Evolutionary conservation across 305 asterid genomes (phyloP), one percentile per base, ranked within the genome.

Genomic region (Fraxinus angustifolia): DNA sequence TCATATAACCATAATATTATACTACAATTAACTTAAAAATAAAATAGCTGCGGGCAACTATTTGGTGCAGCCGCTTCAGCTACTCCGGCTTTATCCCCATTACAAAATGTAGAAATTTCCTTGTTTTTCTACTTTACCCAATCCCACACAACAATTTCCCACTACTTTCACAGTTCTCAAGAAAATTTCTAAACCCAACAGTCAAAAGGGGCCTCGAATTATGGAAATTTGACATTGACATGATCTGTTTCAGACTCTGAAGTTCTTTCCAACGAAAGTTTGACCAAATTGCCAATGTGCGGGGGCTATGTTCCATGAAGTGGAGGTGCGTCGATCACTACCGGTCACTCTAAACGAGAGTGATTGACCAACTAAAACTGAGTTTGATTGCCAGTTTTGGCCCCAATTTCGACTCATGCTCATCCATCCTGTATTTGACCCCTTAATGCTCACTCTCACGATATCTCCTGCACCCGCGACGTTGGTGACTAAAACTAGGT

Each of bases 381-480:
- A 78, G 79, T 87, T 92, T 0, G 97, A 84, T 82, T 94, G 93
- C 97, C 97, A 94, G 36, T 94, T 94, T 38, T 94, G 98, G 3
- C 98, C 98, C 98, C 98, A 94, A 86, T 94, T 94, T 0, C 97
- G 84, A 81, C 95, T 91, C 97, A 94, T 78, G 40, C 31, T 73
- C 60, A 92, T 88, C 98, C 98, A 94, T 3, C 86, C 87, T 0
- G 91, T 94, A 68, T 78, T 81, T 1, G 94, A 2, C 14, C 94
- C 94, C 19, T 91, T 91, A 3, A 91, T 78, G 50, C 86, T 78
- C 3, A 84, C 90, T 79, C 81, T 86, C 86, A 82, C 88, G 17
- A 91, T 88, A 36, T 91, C 91, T 21, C 94, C 94, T 17, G 94
- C 91, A 16, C 94, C 94, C 2, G 91, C 94, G 10, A 90, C 94